These are phyloP conservation scores for Pestalotiopsis sp. DNA, from an alignment of 2,329 filamentous ascomycete species.

Conservation along the genomic window DNA sequence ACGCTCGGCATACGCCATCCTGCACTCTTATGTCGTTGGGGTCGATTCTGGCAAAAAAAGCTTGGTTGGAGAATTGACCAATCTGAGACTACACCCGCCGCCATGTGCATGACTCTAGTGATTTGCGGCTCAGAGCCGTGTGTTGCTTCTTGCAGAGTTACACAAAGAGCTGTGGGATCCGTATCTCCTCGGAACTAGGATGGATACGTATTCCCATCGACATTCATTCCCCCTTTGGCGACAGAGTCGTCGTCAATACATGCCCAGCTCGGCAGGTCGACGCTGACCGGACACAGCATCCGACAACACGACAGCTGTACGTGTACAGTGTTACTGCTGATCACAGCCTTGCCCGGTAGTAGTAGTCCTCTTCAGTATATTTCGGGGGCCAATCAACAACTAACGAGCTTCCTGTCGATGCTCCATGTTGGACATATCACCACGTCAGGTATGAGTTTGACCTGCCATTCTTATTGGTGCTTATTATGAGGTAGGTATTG, in stretches of 20 bases:
- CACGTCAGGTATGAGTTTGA: background rate
- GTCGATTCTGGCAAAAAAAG: background rate
- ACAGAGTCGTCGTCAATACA: background rate
- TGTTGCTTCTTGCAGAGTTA: background rate
- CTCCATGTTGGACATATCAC: background rate
- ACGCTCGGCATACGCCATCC: constrained; percentile 10
- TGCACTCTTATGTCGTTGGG: background rate
- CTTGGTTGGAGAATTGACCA: background rate
- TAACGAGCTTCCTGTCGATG: background rate
- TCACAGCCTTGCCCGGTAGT: background rate
- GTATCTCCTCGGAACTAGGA: constrained; percentile 11
- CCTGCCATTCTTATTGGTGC: background rate
- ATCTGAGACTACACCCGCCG: background rate
- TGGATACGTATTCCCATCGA: background rate
- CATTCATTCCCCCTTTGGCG: background rate
- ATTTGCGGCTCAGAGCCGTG: constrained; percentile 8
- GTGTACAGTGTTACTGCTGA: background rate
- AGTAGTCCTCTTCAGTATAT: background rate
- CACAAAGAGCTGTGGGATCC: background rate
- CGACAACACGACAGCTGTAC: background rate
- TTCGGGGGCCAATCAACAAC: background rate
- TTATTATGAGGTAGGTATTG: background rate
- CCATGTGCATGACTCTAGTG: background rate
- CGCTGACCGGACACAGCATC: background rate
- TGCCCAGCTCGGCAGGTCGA: background rate